Conservation (phyloP, 2,329 filamentous ascomycete species). For the Thermoascus crustaceus region DNA sequence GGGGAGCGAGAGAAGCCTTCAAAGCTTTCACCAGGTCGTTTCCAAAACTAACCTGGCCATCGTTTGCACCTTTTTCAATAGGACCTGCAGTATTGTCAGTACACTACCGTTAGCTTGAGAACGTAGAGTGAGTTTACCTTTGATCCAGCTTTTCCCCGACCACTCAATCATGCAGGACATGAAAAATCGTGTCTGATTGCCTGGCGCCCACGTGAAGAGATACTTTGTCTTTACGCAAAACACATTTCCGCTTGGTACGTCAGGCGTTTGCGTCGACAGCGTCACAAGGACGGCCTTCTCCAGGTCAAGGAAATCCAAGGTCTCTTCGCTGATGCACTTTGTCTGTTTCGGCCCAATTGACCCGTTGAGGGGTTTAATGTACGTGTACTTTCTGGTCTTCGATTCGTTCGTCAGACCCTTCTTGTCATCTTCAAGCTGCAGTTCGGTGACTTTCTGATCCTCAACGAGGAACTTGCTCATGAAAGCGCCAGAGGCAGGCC, state of each 20-base stretch:
- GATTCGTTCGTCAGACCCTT: constrained; percentile 68
- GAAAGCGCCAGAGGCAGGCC: constrained; percentile 67
- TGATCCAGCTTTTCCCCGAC: constrained; percentile 97
- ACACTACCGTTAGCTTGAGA: constrained; percentile 14
- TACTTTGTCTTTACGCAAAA: constrained; percentile 92
- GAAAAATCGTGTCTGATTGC: constrained; percentile 74
- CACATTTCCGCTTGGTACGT: constrained; percentile 87
- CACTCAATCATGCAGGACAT: constrained; percentile 91
- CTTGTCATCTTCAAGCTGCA: constrained; percentile 75
- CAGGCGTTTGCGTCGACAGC: constrained; percentile 78
- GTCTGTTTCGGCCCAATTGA: constrained; percentile 89
- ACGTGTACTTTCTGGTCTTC: constrained; percentile 67
- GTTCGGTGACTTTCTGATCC: constrained; percentile 82
- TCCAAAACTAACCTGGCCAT: constrained; percentile 77
- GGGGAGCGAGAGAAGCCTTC: constrained; percentile 62
- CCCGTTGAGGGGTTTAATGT: constrained; percentile 81
- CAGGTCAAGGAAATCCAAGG: constrained; percentile 73
- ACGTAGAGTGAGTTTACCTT: constrained; percentile 49
- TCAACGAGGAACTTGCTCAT: constrained; percentile 79
- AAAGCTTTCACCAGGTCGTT: constrained; percentile 70
- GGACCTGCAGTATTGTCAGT: constrained; percentile 60
- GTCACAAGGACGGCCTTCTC: constrained; percentile 81
- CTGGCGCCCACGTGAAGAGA: constrained; percentile 84
- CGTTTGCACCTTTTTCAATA: constrained; percentile 90
- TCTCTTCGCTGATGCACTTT: constrained; percentile 83